Conservation (phyloP, 306 rosid species). For the Parietaria judaica region DNA sequence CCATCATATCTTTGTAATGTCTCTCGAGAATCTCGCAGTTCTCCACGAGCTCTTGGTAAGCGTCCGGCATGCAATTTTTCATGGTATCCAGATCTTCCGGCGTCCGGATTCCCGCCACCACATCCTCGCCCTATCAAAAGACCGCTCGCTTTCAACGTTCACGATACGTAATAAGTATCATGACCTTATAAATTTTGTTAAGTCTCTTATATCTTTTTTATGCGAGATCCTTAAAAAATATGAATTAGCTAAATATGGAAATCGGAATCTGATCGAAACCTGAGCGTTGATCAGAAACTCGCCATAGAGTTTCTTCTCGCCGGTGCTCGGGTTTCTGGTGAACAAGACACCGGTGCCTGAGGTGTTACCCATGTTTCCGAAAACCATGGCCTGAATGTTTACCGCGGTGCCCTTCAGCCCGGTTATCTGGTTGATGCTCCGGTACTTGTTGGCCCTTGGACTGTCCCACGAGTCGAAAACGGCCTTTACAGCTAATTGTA, state of each 20-base stretch:
- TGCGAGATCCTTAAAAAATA: too few species aligned
- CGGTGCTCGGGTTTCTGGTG: constrained; percentile 97
- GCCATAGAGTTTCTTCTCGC: constrained; percentile 90
- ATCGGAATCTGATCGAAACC: constrained; percentile 34
- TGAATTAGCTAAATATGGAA: constrained; percentile 14
- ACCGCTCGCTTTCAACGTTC: constrained; percentile 12
- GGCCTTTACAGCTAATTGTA: constrained; percentile 70
- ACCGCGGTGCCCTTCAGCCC: constrained; percentile 93
- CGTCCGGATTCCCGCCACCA: constrained; percentile 96
- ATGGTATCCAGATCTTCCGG: constrained; percentile 77
- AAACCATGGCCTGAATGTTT: constrained; percentile 93
- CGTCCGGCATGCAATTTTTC: constrained; percentile 85
- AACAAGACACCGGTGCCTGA: constrained; percentile 97
- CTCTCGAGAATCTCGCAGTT: constrained; percentile 82
- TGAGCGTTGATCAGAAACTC: constrained; percentile 94
- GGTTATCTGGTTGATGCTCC: constrained; percentile 79
- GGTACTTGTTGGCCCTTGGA: constrained; percentile 79
- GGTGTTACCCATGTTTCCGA: constrained; percentile 90
- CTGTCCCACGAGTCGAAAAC: constrained; percentile 99
- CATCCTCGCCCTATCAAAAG: constrained; percentile 82
- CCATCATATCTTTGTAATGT: constrained; percentile 99
- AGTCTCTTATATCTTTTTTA: too few species aligned
- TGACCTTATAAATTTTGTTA: too few species aligned
- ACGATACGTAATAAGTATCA: not conserved
- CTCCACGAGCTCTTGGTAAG: constrained; percentile 81